Conservation (phyloP, 1,284 basidiomycete species). For the Termitomyces sp. region DNA sequence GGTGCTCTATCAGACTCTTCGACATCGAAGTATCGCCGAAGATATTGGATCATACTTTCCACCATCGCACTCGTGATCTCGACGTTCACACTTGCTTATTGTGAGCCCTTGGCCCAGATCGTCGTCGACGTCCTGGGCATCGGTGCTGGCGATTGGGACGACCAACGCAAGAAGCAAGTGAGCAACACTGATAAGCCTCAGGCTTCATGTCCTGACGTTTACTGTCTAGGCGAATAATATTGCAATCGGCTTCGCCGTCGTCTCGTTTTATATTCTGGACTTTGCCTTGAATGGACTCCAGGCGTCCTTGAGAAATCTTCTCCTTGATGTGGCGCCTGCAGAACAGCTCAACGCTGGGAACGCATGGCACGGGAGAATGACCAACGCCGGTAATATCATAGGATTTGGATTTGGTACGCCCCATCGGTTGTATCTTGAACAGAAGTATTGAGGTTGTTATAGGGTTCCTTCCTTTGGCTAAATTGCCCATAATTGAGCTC, state of each 20-base stretch:
- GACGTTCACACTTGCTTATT: constrained; percentile 81
- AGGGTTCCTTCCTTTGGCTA: constrained; percentile 83
- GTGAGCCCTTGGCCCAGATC: constrained; percentile 66
- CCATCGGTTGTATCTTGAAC: neutral
- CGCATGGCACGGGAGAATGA: constrained; percentile 98
- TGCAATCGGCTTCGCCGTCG: constrained; percentile 83
- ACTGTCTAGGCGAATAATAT: constrained; percentile 55
- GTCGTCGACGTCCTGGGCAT: constrained; percentile 76
- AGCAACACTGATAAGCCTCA: neutral
- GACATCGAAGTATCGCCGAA: constrained; percentile 78
- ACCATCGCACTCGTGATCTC: constrained; percentile 71
- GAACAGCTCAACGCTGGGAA: constrained; percentile 88
- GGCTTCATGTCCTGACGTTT: neutral
- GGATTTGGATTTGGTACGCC: constrained; percentile 83
- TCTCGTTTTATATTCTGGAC: constrained; percentile 90
- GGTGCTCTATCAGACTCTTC: constrained; percentile 94
- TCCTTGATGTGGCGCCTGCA: constrained; percentile 84
- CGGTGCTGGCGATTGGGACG: constrained; percentile 89
- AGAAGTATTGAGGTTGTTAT: neutral
- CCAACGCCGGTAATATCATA: constrained; percentile 90
- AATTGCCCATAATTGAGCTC: constrained; percentile 68
- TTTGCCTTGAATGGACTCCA: constrained; percentile 94
- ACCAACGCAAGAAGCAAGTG: constrained; percentile 60
- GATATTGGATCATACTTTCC: constrained; percentile 86
- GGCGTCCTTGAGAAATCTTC: constrained; percentile 86